A percentile compares a stretch with the other conserved stretches of the same genome.
Evolutionary conservation across 306 rosid genomes (phyloP).

Genomic region (Pachyrhizus erosus): DNA sequence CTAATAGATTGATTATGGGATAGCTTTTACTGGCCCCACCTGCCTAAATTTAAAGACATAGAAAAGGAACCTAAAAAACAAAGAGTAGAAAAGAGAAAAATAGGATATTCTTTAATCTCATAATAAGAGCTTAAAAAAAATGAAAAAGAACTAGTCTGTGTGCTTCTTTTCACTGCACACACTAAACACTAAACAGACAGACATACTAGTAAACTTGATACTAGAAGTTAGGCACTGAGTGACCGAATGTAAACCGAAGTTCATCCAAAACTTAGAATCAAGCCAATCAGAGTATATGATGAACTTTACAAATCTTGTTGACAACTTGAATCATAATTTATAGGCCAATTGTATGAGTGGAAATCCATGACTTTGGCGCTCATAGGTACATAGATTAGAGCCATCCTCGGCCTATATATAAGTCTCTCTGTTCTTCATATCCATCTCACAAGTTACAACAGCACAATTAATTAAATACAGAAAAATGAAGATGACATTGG

Average conservation of each 20-base stretch:
- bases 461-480: background rate
- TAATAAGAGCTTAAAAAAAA: background rate
- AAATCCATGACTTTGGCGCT: background rate
- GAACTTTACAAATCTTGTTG: background rate
- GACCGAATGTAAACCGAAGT: background rate
- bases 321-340: background rate
- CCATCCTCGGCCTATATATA: background rate
- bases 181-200: background rate
- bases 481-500: conserved; percentile 4
- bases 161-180: background rate
- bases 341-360: conserved; percentile 12
- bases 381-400: background rate
- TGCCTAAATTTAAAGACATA: background rate
- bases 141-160: background rate
- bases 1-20: background rate
- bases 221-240: background rate
- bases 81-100: background rate
- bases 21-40: background rate
- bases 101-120: background rate
- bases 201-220: background rate
- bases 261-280: too few species aligned
- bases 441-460: background rate
- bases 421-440: background rate
- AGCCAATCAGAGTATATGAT: background rate
- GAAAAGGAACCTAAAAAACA: background rate